phyloP scores from a whole-genome alignment of 2,329 filamentous ascomycete genomes.

The Botrytis porri region DNA sequence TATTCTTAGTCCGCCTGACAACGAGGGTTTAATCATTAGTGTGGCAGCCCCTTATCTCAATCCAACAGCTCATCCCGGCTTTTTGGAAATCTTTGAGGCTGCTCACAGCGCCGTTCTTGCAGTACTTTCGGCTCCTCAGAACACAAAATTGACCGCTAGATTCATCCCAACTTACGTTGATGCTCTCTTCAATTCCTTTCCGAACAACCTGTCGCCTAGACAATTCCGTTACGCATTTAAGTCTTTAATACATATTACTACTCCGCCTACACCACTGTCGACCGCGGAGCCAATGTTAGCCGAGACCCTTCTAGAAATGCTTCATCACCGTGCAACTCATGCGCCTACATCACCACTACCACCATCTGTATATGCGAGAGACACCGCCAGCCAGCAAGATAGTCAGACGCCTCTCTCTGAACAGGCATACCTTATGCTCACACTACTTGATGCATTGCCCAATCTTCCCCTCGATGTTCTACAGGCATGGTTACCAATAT shows the following conservation, averaged over 20 bases:
- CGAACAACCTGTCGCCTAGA: constrained; percentile 59
- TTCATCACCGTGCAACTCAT: constrained; percentile 56
- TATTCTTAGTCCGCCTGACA: constrained; percentile 51
- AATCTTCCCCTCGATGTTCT: constrained; percentile 57
- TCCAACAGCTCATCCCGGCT: constrained; percentile 39
- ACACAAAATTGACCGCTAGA: constrained; percentile 56
- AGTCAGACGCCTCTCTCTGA: constrained; percentile 48
- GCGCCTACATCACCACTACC: constrained; percentile 49
- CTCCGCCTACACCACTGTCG: constrained; percentile 61
- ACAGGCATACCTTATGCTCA: constrained; percentile 61
- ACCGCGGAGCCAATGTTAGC: constrained; percentile 61
- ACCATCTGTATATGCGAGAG: constrained; percentile 25
- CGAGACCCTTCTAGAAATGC: constrained; percentile 62
- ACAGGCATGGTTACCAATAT: constrained; percentile 64
- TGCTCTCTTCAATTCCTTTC: constrained; percentile 65
- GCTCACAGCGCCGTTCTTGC: constrained; percentile 68
- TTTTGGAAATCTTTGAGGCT: constrained; percentile 68
- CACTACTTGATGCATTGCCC: constrained; percentile 62
- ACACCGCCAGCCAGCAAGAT: constrained; percentile 35
- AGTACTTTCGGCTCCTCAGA: constrained; percentile 64
- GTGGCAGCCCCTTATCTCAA: constrained; percentile 64
- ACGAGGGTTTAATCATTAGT: constrained; percentile 59
- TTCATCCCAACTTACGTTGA: constrained; percentile 68
- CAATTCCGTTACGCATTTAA: constrained; percentile 72
- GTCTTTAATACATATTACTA: constrained; percentile 62